phyloP scores from a whole-genome alignment of 768 basidiomycete genomes.

The Russula ochroleuca region DNA sequence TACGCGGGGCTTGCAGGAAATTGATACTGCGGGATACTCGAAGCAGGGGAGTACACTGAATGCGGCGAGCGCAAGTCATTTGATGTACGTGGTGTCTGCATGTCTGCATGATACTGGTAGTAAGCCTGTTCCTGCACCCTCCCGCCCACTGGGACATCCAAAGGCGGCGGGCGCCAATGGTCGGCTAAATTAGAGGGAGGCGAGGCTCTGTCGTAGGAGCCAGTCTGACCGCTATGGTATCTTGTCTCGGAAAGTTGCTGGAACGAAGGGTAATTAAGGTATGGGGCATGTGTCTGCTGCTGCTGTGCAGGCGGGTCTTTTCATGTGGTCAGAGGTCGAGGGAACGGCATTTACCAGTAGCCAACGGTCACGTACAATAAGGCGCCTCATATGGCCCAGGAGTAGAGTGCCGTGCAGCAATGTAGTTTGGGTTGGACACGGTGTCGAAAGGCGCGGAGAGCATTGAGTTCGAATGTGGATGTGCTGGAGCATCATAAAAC shows the following conservation, averaged over 20 bases:
- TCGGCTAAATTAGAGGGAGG: slow-evolving; percentile 10
- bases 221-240: slow-evolving; percentile 4
- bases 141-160: slow-evolving; percentile 14
- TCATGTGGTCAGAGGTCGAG: slow-evolving; percentile 8
- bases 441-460: no score
- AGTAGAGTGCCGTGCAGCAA: slow-evolving; percentile 15
- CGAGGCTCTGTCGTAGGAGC: slow-evolving; percentile 15
- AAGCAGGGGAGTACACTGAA: slow-evolving; percentile 10
- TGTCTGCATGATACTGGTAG: slow-evolving; percentile 1
- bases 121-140: slow-evolving; percentile 4
- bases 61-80: slow-evolving; percentile 24
- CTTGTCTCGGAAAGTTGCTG: slow-evolving; percentile 14
- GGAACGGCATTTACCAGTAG: neutral
- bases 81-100: slow-evolving; percentile 16
- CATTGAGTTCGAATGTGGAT: no score
- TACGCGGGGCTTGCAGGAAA: slow-evolving; percentile 1
- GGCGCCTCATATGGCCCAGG: slow-evolving; percentile 14
- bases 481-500: no score
- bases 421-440: no score
- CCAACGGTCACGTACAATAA: slow-evolving; percentile 18
- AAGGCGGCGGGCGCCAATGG: slow-evolving; percentile 12
- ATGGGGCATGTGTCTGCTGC: slow-evolving; percentile 10
- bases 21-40: slow-evolving; percentile 10
- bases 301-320: slow-evolving; percentile 15
- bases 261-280: slow-evolving; percentile 5